Conservation (phyloP, 495 filamentous ascomycete species). For the Daldinia bambusicola region DNA sequence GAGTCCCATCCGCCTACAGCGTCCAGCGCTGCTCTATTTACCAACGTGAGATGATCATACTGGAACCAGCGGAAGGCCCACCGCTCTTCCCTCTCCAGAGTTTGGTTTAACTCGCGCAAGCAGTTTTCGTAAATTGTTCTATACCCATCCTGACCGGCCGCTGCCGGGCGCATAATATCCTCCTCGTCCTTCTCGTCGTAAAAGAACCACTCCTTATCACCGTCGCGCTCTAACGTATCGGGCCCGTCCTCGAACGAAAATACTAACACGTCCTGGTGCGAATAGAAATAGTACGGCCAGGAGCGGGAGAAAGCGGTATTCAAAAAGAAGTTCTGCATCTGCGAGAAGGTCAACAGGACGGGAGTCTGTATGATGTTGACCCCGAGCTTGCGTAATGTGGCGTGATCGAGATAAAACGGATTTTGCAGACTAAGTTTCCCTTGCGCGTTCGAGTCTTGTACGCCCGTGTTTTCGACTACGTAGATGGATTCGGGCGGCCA, state of each 20-base stretch:
- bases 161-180: slow-evolving; percentile 44
- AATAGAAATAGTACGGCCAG: slow-evolving; percentile 69
- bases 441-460: slow-evolving; percentile 60
- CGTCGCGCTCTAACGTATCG: slow-evolving; percentile 43
- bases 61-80: slow-evolving; percentile 50
- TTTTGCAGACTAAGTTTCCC: slow-evolving; percentile 62
- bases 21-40: slow-evolving; percentile 60
- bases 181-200: slow-evolving; percentile 52
- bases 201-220: slow-evolving; percentile 47
- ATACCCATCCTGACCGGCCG: slow-evolving; percentile 52
- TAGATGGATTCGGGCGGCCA: slow-evolving; percentile 66
- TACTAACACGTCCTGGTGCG: slow-evolving; percentile 66
- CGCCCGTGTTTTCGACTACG: slow-evolving; percentile 66
- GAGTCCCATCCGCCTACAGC: slow-evolving; percentile 70
- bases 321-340: slow-evolving; percentile 67
- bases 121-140: slow-evolving; percentile 57
- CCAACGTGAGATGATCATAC: slow-evolving; percentile 59
- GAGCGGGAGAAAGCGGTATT: slow-evolving; percentile 52
- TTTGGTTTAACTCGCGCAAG: slow-evolving; percentile 46
- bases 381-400: slow-evolving; percentile 55
- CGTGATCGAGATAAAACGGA: slow-evolving; percentile 64
- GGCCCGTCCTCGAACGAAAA: slow-evolving; percentile 63
- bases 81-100: slow-evolving; percentile 40
- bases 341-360: slow-evolving; percentile 64
- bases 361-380: slow-evolving; percentile 64